Evolutionary conservation across 2,329 filamentous ascomycete species (phyloP).

Genomic region (Ampelomyces quisqualis): DNA sequence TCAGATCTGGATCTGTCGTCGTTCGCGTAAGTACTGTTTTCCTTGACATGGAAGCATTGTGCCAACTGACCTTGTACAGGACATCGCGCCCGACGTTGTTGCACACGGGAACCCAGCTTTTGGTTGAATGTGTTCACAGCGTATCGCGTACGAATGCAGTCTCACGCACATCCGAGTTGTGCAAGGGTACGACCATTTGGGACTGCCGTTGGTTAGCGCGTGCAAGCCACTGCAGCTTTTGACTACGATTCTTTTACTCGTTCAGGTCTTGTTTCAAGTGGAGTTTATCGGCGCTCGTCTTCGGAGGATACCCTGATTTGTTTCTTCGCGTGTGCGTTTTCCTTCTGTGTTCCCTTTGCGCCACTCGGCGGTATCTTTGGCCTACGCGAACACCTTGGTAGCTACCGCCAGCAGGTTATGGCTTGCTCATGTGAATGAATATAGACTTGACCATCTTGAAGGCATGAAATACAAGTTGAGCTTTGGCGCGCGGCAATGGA

Average conservation of each 20-base stretch:
- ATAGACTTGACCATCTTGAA: too few species aligned
- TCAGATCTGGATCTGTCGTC: constrained; percentile 58
- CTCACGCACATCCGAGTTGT: too few species aligned
- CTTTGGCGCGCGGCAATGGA: constrained; percentile 5
- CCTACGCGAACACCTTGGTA: background rate
- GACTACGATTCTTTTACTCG: background rate
- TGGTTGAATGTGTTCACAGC: too few species aligned
- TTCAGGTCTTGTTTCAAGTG: background rate
- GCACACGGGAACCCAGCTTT: constrained; percentile 52
- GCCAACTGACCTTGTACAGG: constrained; percentile 39
- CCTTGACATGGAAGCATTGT: background rate
- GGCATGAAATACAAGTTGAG: too few species aligned
- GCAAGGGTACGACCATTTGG: too few species aligned
- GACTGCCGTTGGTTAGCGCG: too few species aligned
- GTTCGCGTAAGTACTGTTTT: constrained; percentile 49
- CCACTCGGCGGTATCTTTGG: constrained; percentile 1
- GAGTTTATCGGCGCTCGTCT: constrained; percentile 13
- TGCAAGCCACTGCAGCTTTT: background rate
- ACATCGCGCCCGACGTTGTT: constrained; percentile 50
- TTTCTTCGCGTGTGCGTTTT: constrained; percentile 3
- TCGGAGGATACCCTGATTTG: constrained; percentile 22
- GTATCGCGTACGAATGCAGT: too few species aligned
- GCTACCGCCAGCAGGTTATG: constrained; percentile 4
- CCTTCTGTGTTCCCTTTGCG: constrained; percentile 2
- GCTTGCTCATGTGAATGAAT: too few species aligned